Evolutionary conservation across 192 early-diverging fungal species (phyloP).

Genomic region (Entomortierella lignicola): DNA sequence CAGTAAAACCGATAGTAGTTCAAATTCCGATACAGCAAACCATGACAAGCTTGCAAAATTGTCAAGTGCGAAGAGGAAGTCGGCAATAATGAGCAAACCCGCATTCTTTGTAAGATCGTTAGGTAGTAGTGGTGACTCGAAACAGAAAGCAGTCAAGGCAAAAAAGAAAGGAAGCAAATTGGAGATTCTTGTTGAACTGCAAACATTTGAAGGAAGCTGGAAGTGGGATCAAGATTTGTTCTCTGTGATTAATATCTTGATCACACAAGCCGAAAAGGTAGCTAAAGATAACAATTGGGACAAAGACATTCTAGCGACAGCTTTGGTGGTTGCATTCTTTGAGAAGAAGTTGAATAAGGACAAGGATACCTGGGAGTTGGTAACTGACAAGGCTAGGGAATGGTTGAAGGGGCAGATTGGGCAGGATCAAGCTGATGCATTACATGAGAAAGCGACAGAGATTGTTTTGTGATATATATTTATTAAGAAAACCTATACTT

Average conservation of each 20-base stretch:
- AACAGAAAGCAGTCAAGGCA: too few species aligned
- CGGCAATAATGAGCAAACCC: too few species aligned
- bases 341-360: constrained; percentile 26
- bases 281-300: background rate
- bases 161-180: constrained; percentile 7
- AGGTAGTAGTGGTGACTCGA: too few species aligned
- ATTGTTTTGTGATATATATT: background rate
- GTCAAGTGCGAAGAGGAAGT: too few species aligned
- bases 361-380: constrained; percentile 19
- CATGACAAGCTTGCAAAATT: too few species aligned
- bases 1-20: too few species aligned
- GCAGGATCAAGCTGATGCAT: background rate
- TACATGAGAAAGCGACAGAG: background rate
- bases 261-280: background rate
- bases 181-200: constrained; percentile 19
- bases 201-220: constrained; percentile 30
- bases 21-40: too few species aligned
- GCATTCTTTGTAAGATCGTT: too few species aligned
- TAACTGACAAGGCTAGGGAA: constrained; percentile 17
- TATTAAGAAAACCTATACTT: too few species aligned
- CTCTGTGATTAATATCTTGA: background rate
- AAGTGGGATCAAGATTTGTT: constrained; percentile 5
- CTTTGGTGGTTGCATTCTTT: constrained; percentile 23
- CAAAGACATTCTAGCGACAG: constrained; percentile 6
- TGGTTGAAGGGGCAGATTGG: constrained; percentile 15